phyloP scores from a whole-genome alignment of 2,329 filamentous ascomycete genomes.

The Ambrosiella cleistominuta region DNA sequence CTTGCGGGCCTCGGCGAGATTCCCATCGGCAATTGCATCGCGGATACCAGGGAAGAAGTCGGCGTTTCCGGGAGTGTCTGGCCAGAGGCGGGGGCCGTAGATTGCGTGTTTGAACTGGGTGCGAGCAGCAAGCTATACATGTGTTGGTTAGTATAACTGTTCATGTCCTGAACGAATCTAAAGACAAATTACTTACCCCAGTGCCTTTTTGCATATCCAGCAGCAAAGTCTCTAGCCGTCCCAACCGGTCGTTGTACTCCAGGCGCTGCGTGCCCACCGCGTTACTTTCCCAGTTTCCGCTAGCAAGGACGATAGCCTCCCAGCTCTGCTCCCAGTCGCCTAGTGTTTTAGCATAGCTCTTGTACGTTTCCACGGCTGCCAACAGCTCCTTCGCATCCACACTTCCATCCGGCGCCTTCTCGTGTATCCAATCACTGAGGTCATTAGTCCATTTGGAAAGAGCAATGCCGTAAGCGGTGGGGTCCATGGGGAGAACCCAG shows the following conservation, averaged over 20 bases:
- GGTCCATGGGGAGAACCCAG: conserved; percentile 66
- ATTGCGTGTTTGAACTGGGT: conserved; percentile 89
- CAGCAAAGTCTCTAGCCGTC: conserved; percentile 64
- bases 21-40: conserved; percentile 54
- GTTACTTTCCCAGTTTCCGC: conserved; percentile 59
- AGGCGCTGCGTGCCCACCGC: conserved; percentile 49
- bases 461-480: conserved; percentile 51
- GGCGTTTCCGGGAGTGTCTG: conserved; percentile 39
- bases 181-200: conserved; percentile 43
- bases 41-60: conserved; percentile 64
- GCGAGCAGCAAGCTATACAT: conserved; percentile 54
- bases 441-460: conserved; percentile 48
- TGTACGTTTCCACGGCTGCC: conserved; percentile 44
- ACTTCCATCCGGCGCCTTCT: conserved; percentile 26
- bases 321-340: conserved; percentile 57
- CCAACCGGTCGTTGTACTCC: conserved; percentile 63
- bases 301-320: conserved; percentile 52
- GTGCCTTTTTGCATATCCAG: conserved; percentile 55
- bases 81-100: conserved; percentile 69
- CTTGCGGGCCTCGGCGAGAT: conserved; percentile 51
- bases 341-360: conserved; percentile 30
- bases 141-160: conserved; percentile 12
- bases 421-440: conserved; percentile 46
- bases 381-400: conserved; percentile 21
- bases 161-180: neutral